phyloP scores from a whole-genome alignment of 1,284 basidiomycete species.

The Fomitopsis betulina region DNA sequence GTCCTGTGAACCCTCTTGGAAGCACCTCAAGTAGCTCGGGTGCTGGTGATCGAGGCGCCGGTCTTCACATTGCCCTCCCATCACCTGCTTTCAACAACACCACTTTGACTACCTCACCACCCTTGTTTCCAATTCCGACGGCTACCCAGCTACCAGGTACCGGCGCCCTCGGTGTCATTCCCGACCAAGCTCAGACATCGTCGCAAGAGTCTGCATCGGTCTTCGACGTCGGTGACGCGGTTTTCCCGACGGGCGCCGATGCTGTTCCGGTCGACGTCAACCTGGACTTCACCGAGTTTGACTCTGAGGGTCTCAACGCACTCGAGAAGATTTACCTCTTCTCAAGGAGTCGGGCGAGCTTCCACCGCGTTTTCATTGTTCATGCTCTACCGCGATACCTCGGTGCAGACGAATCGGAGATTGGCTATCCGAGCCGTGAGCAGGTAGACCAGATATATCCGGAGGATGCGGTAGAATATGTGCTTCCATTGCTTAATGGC shows the following conservation, averaged over 20 bases:
- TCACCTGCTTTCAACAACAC: slow-evolving; percentile 17
- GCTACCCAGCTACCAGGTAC: slow-evolving; percentile 9
- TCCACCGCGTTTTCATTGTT: slow-evolving; percentile 85
- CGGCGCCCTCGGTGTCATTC: not conserved
- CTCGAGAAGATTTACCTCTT: slow-evolving; percentile 95
- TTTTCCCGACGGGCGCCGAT: slow-evolving; percentile 10
- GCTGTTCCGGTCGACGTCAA: slow-evolving; percentile 16
- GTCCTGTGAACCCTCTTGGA: not conserved
- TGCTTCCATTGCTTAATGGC: slow-evolving; percentile 83
- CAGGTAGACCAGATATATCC: slow-evolving; percentile 64
- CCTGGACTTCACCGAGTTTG: slow-evolving; percentile 38
- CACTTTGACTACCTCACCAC: slow-evolving; percentile 21
- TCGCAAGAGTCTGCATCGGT: not conserved
- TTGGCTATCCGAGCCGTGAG: slow-evolving; percentile 29
- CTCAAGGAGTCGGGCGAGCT: slow-evolving; percentile 79
- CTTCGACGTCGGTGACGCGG: slow-evolving; percentile 5
- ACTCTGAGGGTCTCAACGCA: slow-evolving; percentile 74
- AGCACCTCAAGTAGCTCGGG: slow-evolving; percentile 5
- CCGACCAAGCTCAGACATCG: not conserved
- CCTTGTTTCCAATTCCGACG: slow-evolving; percentile 11
- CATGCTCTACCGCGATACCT: slow-evolving; percentile 57
- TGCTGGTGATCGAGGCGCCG: slow-evolving; percentile 8
- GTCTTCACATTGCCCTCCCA: slow-evolving; percentile 21
- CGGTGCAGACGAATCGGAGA: slow-evolving; percentile 31
- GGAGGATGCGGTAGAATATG: slow-evolving; percentile 90